A percentile compares a stretch with the other conserved stretches of the same genome.
These are phyloP conservation scores for Herpomyces periplanetae DNA, from an alignment of 2,329 filamentous ascomycete species.

Conservation along the genomic window DNA sequence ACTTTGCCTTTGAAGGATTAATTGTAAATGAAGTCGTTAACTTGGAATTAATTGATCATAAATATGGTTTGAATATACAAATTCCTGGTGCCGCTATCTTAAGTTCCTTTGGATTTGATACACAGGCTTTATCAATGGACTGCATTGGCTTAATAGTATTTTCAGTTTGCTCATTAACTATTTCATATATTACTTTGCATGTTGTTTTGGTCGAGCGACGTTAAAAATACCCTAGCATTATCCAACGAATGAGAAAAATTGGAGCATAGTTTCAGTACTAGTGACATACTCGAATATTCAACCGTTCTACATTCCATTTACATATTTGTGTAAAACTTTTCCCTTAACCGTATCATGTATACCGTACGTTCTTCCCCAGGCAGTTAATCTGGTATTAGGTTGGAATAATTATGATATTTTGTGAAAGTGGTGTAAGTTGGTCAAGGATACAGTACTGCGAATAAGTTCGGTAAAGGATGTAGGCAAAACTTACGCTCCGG, in stretches of 20 bases:
- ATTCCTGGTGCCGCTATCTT: conserved; percentile 77
- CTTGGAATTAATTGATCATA: conserved; percentile 57
- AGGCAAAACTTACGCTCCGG: too few relatives aligned
- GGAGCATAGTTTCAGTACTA: conserved; percentile 3
- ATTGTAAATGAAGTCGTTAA: conserved; percentile 90
- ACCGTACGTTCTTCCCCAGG: conserved; percentile 4
- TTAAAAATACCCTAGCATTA: conserved; percentile 9
- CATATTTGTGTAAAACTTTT: conserved; percentile 1
- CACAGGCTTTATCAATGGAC: conserved; percentile 47
- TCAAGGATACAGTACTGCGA: too few relatives aligned
- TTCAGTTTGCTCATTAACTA: conserved; percentile 37
- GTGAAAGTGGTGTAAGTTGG: too few relatives aligned
- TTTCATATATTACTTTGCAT: conserved; percentile 80
- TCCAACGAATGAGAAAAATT: conserved; percentile 1
- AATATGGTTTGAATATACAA: conserved; percentile 58
- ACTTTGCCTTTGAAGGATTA: conserved; percentile 78
- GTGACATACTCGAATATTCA: conserved; percentile 4
- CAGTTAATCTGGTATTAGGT: too few relatives aligned
- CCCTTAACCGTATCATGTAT: conserved; percentile 4
- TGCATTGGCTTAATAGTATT: conserved; percentile 44
- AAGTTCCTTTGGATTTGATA: conserved; percentile 76
- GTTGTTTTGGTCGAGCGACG: conserved; percentile 60
- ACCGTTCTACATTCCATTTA: conserved; percentile 3
- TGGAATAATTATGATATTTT: too few relatives aligned
- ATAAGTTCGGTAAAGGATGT: too few relatives aligned